Conservation (phyloP, 2,329 filamentous ascomycete species). For the Didymella pinodella region DNA sequence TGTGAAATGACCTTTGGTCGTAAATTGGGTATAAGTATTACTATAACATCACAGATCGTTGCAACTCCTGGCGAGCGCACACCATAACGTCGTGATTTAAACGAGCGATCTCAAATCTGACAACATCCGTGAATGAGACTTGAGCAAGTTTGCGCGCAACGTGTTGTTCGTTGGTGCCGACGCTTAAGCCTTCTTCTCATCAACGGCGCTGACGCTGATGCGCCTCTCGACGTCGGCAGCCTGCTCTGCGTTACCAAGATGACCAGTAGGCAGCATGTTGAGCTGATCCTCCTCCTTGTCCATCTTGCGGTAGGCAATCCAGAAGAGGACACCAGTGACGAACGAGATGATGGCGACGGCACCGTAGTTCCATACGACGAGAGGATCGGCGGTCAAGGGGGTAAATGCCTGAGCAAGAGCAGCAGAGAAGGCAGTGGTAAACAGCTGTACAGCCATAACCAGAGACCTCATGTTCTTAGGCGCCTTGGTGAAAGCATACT, state of each 20-base stretch:
- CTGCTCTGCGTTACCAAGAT: slow-evolving; percentile 41
- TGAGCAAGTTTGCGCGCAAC: background rate
- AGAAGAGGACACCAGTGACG: slow-evolving; percentile 44
- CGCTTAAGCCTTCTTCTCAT: slow-evolving; percentile 20
- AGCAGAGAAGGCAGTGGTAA: slow-evolving; percentile 48
- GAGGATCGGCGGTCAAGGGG: slow-evolving; percentile 39
- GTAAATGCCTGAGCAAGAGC: slow-evolving; percentile 43
- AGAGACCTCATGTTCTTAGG: slow-evolving; percentile 67
- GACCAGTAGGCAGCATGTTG: slow-evolving; percentile 51
- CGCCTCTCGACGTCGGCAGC: slow-evolving; percentile 43
- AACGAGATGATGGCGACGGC: slow-evolving; percentile 49
- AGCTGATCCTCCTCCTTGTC: slow-evolving; percentile 49
- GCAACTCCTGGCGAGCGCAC: slow-evolving; percentile 1
- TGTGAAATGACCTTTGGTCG: slow-evolving; percentile 2
- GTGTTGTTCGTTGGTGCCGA: background rate
- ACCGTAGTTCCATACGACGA: slow-evolving; percentile 48
- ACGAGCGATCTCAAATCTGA: slow-evolving; percentile 2
- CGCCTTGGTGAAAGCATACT: slow-evolving; percentile 78
- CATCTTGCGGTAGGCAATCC: slow-evolving; percentile 41
- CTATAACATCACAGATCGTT: slow-evolving; percentile 14
- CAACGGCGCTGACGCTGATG: slow-evolving; percentile 22
- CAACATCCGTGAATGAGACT: background rate
- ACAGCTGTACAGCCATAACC: slow-evolving; percentile 48
- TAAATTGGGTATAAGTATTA: slow-evolving; percentile 21
- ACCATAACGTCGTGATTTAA: background rate